Percentiles rank a stretch among this genome's conserved stretches.
These are phyloP conservation scores for Pyrus bretschneideri DNA, from an alignment of 306 rosid species.

Conservation along the genomic window DNA sequence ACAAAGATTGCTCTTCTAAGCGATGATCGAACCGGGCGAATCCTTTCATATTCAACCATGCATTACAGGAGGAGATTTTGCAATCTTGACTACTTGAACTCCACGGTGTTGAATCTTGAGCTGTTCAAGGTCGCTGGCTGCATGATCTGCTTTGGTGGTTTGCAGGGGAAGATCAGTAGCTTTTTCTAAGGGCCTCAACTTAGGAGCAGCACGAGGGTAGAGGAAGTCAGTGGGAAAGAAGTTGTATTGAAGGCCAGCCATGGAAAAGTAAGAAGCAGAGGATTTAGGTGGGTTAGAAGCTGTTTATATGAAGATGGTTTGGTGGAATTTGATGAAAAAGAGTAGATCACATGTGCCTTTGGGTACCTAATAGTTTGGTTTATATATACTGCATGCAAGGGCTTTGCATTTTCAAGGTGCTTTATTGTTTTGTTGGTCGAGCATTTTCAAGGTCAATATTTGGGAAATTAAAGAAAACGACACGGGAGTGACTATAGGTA, in stretches of 20 bases:
- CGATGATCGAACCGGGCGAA: no score
- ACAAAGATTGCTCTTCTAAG: no score
- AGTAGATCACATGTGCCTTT: background rate
- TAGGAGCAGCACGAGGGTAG: conserved; percentile 11
- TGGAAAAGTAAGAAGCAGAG: background rate
- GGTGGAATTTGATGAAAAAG: background rate
- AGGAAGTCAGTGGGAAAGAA: background rate
- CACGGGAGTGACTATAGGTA: no score
- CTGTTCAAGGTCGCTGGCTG: background rate
- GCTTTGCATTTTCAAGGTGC: no score
- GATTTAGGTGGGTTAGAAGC: background rate
- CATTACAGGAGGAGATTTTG: background rate
- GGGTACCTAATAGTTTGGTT: background rate
- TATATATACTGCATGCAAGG: background rate
- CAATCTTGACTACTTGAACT: background rate
- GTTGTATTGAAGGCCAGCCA: conserved; percentile 28
- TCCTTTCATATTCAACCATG: background rate
- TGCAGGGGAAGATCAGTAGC: conserved; percentile 1
- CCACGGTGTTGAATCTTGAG: conserved; percentile 1
- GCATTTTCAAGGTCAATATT: no score
- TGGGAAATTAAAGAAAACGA: no score
- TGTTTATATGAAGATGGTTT: background rate
- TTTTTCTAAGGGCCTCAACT: background rate
- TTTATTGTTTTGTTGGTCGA: no score
- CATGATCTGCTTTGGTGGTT: background rate